These are phyloP conservation scores for Ottelia alismoides DNA, from an alignment of 106 monocot genomes.

Conservation along the genomic window DNA sequence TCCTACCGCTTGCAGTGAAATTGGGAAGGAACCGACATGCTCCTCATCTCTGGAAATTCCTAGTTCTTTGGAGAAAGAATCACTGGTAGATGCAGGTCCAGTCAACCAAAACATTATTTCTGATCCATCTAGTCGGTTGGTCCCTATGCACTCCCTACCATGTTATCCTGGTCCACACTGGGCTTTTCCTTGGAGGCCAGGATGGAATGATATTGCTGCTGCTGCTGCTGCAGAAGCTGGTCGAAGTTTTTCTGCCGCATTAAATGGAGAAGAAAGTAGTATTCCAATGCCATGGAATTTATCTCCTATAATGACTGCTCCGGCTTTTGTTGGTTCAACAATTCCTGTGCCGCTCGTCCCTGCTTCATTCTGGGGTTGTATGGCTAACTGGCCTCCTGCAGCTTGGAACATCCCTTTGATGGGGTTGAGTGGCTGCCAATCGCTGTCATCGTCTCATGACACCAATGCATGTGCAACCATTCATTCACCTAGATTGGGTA, in stretches of 20 bases:
- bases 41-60: conserved; percentile 28
- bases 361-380: conserved; percentile 33
- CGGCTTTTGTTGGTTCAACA: conserved; percentile 31
- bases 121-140: not conserved
- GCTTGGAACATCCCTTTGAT: conserved; percentile 31
- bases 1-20: conserved; percentile 8
- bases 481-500: conserved; percentile 2
- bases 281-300: conserved; percentile 16
- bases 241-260: conserved; percentile 9
- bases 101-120: not conserved
- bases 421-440: conserved; percentile 16
- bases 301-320: conserved; percentile 23
- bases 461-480: conserved; percentile 12
- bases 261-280: conserved; percentile 13
- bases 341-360: conserved; percentile 48
- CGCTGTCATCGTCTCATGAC: conserved; percentile 28
- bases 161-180: conserved; percentile 7
- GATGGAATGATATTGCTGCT: not conserved
- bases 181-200: conserved; percentile 2
- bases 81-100: conserved; percentile 3
- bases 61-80: conserved; percentile 20
- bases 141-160: not conserved
- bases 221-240: conserved; percentile 11
- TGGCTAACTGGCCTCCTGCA: conserved; percentile 26
- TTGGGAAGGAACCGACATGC: conserved; percentile 36